Evolutionary conservation across 2,329 filamentous ascomycete species (phyloP), one percentile per base, ranked within the genome.

Genomic region (Phialophora chinensis): DNA sequence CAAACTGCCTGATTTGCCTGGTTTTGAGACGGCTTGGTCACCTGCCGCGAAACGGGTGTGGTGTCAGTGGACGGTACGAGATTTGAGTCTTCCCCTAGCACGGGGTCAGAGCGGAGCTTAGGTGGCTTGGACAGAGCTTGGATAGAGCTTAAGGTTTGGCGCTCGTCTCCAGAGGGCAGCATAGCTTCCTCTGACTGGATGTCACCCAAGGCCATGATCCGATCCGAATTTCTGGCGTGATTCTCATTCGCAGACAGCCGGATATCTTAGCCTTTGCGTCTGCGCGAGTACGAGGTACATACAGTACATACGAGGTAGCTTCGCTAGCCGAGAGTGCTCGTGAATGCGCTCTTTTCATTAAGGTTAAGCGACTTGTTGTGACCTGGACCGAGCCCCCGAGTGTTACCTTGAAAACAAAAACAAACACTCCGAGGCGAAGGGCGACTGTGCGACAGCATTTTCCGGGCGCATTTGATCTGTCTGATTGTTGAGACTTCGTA

Each of bases 51-150:
- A 53, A 61, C 59, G n/a, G 47, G 6, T 25, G 49, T 33, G 59
- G 59, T 61, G 25, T 54, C 59, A 61, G 47, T 52, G 12, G 31
- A 53, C 47, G 27, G 33, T 29, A 44, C 53, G 49, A 53, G 49
- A 53, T 17, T 53, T 27, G 57, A 27, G 57, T 25, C 23, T 23
- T 23, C 47, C 14, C 35, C 42, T 60, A 44, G 49, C 44, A 12
- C 31, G 12, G 59, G 20, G 29, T 27, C 20, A 53, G 20, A 2
- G 27, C 33, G 44, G 25, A 23, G 31, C 49, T 52, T 42, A 11
- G 44, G n/a, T 7, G 7, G 38, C 17, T 31, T 42, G 44, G 47
- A 14, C 11, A 38, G 38, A 44, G 38, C 38, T 44, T 44, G 38
- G 17, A 7, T n/a, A 42, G 38, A 44, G 38, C 38, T 44, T 44